Conservation (phyloP, 257 asterid species). For the Solanum gandarillasii region DNA sequence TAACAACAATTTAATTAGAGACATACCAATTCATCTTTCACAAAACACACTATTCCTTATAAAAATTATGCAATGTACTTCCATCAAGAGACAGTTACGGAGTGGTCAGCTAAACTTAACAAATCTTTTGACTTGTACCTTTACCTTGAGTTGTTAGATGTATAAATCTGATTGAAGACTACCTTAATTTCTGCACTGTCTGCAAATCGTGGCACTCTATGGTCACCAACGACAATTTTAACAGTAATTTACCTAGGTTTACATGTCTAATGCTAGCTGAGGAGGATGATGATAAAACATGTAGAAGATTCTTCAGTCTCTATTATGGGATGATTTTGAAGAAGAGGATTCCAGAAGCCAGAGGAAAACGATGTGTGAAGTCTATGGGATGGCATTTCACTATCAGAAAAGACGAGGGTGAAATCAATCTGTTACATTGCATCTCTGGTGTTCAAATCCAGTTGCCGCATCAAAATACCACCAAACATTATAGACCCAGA, state of each 20-base stretch:
- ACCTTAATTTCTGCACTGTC: background rate
- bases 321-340: background rate
- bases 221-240: background rate
- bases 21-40: too few relatives aligned
- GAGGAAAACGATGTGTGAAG: background rate
- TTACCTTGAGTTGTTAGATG: too few relatives aligned
- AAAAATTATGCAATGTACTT: too few relatives aligned
- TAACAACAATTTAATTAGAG: too few relatives aligned
- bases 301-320: background rate
- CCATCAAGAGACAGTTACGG: too few relatives aligned
- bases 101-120: too few relatives aligned
- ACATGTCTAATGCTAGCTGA: background rate
- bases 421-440: background rate
- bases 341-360: background rate
- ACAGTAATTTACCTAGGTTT: background rate
- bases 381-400: background rate
- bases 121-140: too few relatives aligned
- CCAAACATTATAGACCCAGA: too few relatives aligned
- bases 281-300: background rate
- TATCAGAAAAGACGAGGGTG: background rate
- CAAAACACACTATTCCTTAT: too few relatives aligned
- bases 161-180: background rate
- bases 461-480: too few relatives aligned
- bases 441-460: too few relatives aligned
- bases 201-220: background rate